Base-by-base conservation (phyloP, 1,139 yeast species). In the Protomyces gravidus region DNA sequence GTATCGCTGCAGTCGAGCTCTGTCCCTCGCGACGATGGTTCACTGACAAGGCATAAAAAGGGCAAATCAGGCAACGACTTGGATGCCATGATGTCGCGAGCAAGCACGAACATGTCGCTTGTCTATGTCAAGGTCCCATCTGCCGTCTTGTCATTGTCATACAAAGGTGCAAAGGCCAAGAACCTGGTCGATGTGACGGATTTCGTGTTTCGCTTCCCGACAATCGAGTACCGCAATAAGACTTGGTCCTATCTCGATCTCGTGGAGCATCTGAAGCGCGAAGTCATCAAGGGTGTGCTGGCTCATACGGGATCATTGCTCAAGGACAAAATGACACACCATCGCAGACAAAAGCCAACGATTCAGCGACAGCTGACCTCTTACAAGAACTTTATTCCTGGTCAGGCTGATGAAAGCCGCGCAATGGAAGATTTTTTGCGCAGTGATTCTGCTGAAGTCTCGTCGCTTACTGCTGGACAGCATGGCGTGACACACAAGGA, bases 171-270 rank as follows among this genome's bases (percentile, higher is more conserved):
- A 1, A 86, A 86, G 48, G 78, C 80, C 58, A 73, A 84, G 59
- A 80, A 79, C 63, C 73, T 89, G 49, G 78, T 89, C 7, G 89
- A 89, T 69, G 86, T 89, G 13, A 85, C 86, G 64, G 81, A 83
- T 63, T 78, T 90, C 63, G 78, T 77, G 26, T 75, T 89, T 36
- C 78, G 76, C 26, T 74, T 88, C 45, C 96, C 96, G 0, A 73
- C 73, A n/a, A 73, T 89, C 50, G 78, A 75, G 62, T 86, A 86
- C 68, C 71, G 70, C 50, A 80, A 88, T 70, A 84, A 83, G 73
- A 75, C 88, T 30, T 87, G 96, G 94, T 83, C 95, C 1, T 81
- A 81, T 55, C 81, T 85, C 64, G 97, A 89, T 63, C 76, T 89
- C 51, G 78, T 85, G 30, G 72, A 80, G 60, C 78, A 82, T 46